A percentile compares a stretch with the other conserved stretches of the same genome.
Conservation (phyloP, 768 basidiomycete species). For the Lactarius quietus region DNA sequence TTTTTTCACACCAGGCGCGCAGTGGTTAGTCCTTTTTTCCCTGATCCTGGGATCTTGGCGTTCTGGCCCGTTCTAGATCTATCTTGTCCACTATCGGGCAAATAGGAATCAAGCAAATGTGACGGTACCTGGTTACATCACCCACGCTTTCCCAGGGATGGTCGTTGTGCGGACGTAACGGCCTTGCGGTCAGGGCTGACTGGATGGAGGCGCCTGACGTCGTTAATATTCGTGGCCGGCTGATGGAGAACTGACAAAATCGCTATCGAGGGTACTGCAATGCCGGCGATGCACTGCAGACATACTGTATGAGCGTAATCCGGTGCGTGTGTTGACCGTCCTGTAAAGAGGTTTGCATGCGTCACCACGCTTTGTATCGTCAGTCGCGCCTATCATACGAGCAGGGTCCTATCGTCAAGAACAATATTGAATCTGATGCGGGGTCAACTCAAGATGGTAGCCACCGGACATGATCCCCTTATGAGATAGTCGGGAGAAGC, state of each 20-base stretch:
- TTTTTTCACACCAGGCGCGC: background rate
- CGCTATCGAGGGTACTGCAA: background rate
- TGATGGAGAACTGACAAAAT: background rate
- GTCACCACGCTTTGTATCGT: background rate
- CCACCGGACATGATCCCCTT: background rate
- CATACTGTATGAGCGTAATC: conserved; percentile 9
- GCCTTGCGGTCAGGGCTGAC: background rate
- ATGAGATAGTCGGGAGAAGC: background rate
- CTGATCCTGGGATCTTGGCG: background rate
- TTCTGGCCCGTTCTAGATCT: background rate
- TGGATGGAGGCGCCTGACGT: background rate
- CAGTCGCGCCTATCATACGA: background rate
- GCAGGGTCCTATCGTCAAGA: background rate
- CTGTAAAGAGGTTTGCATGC: background rate
- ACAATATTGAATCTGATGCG: background rate
- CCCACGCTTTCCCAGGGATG: background rate
- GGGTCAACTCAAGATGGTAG: background rate
- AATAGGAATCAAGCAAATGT: background rate
- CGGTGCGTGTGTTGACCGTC: background rate
- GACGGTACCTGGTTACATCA: background rate
- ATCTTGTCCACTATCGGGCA: background rate
- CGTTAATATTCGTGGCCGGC: conserved; percentile 1
- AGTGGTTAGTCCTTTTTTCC: background rate
- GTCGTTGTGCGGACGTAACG: conserved; percentile 13
- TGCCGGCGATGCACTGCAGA: background rate